Base-by-base conservation (phyloP, 1,284 basidiomycete species). In the Ustilago bromivora region DNA sequence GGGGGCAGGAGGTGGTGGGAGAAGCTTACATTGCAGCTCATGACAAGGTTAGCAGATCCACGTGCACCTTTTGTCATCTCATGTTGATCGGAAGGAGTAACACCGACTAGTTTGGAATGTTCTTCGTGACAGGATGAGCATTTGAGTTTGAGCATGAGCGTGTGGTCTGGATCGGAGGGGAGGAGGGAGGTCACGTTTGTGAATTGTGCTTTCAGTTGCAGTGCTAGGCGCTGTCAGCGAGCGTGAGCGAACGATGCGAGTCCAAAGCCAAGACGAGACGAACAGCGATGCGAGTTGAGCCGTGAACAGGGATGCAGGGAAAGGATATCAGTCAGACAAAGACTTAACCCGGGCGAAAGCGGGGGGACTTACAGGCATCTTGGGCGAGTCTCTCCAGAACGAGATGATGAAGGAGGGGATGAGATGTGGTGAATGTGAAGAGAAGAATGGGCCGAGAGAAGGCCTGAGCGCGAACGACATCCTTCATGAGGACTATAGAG, bases 61-160 rank as follows among this genome's bases (percentile, higher is more conserved):
- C 83, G 58, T 1, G 65, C 55, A 32, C 82, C 80, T 41, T 78
- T 80, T 19, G 76, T 75, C 80, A 84, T 57, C 34, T 86, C 84
- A 19, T 69, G 62, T 43, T 80, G 69, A 28, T 82, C 80, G 9
- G 51, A 55, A 1, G 79, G 76, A 11, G 73, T 74, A 31, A 86
- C 61, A 2, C 80, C 78, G 2, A 86, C 82, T 2, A 72, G 34
- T 35, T 84, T 84, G 31, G 80, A 55, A 47, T 86, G 84, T 23
- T 59, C 62, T 59, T 86, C 84, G 46, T 84, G 84, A 56, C 84
- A 86, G 8, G 78, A 79, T 4, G 76, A 82, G 70, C 84, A 86
- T 70, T 84, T 83, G 34, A 80, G 65, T 12, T 52, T 58, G 23
- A 83, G 46, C 70, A 85, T 77, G 2, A 86, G 61, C 6, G 73